These are phyloP conservation scores for Plenodomus tracheiphilus DNA, from an alignment of 2,329 filamentous ascomycete genomes.

Conservation along the genomic window DNA sequence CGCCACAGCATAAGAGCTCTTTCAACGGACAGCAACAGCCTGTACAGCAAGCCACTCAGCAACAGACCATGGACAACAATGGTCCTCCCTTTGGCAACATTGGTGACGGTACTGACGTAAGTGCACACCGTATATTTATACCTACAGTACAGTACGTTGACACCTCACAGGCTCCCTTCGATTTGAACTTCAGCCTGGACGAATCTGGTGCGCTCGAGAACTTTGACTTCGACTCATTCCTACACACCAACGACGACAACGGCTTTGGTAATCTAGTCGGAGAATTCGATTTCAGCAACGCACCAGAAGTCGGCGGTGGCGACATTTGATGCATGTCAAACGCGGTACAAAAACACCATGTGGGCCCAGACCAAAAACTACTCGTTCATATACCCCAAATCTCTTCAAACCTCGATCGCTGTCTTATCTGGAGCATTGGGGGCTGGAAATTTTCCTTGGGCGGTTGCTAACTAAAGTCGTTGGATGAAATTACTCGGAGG, in stretches of 20 bases:
- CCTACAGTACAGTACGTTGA: slow-evolving; percentile 27
- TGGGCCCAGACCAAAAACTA: background rate
- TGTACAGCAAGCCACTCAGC: slow-evolving; percentile 37
- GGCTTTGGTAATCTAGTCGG: slow-evolving; percentile 39
- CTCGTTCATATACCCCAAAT: slow-evolving; percentile 1
- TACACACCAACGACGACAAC: slow-evolving; percentile 58
- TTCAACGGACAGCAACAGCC: slow-evolving; percentile 44
- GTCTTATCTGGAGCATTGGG: background rate
- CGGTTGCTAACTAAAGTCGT: background rate
- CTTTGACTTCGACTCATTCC: slow-evolving; percentile 70
- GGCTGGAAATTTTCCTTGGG: background rate
- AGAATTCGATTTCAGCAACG: slow-evolving; percentile 42
- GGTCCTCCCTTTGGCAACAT: slow-evolving; percentile 47
- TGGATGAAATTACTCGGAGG: background rate
- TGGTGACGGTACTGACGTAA: slow-evolving; percentile 40
- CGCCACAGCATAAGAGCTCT: slow-evolving; percentile 47
- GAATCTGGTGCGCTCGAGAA: slow-evolving; percentile 65
- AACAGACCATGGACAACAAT: slow-evolving; percentile 41
- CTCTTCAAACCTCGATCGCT: background rate
- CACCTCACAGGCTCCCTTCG: slow-evolving; percentile 38
- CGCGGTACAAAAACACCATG: background rate
- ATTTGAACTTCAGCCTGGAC: slow-evolving; percentile 50
- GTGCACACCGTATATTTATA: slow-evolving; percentile 2
- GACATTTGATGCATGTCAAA: slow-evolving; percentile 4
- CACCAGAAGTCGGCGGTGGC: slow-evolving; percentile 26